Conservation (phyloP, 208 protist species). For the Acanthamoeba lugdunensis region DNA sequence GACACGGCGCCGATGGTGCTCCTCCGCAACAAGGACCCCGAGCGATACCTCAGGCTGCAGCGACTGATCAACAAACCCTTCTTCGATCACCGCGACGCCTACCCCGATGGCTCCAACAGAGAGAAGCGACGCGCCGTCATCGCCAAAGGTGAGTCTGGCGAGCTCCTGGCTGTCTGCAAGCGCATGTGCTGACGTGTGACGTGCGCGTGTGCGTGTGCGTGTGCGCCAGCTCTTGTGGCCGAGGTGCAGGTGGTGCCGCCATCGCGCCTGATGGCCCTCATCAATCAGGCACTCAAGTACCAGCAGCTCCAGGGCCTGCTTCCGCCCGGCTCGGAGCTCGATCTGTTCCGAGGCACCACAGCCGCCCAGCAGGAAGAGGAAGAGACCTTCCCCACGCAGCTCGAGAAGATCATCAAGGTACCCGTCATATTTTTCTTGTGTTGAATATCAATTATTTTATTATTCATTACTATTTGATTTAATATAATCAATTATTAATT, state of each 20-base stretch:
- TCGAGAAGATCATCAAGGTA: conserved; percentile 68
- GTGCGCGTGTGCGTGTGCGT: not conserved
- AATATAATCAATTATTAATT: not conserved
- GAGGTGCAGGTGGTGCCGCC: conserved; percentile 74
- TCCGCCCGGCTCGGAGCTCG: conserved; percentile 61
- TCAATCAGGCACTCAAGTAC: conserved; percentile 72
- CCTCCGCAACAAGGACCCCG: conserved; percentile 34
- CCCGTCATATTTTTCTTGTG: not conserved
- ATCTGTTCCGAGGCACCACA: conserved; percentile 71
- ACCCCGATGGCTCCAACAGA: conserved; percentile 61
- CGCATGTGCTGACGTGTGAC: not conserved
- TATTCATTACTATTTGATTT: not conserved
- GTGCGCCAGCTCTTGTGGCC: not conserved
- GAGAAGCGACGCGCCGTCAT: conserved; percentile 67
- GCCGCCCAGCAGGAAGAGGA: conserved; percentile 70
- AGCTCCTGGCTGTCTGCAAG: not conserved
- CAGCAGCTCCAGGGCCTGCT: conserved; percentile 71
- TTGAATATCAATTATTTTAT: not conserved
- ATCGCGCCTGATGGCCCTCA: conserved; percentile 71
- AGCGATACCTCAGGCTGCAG: conserved; percentile 68
- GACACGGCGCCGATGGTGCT: conserved; percentile 55
- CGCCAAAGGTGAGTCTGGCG: not conserved
- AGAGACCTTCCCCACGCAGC: conserved; percentile 54
- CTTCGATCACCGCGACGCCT: conserved; percentile 72
- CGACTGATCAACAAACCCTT: conserved; percentile 70